Evolutionary conservation across 441 rosid genomes (phyloP).

Genomic region (Croton setiger): DNA sequence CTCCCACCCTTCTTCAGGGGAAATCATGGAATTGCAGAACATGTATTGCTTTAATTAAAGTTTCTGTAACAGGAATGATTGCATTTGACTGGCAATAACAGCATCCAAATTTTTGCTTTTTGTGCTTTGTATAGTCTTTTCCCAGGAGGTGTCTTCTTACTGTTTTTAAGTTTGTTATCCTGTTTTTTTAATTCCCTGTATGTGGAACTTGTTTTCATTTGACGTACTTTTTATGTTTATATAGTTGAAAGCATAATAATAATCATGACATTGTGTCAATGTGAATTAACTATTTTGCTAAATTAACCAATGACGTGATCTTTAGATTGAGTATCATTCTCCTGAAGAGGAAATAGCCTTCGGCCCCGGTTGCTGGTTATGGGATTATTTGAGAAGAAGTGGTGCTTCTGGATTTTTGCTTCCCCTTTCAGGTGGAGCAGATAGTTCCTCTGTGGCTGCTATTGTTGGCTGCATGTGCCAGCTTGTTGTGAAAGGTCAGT

Average conservation of each 20-base stretch:
- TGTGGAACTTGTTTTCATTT: not conserved
- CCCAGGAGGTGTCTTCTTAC: too few relatives aligned
- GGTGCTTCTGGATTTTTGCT: slow-evolving; percentile 98
- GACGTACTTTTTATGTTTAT: not conserved
- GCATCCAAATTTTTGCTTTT: not conserved
- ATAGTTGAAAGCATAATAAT: not conserved
- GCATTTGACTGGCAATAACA: not conserved
- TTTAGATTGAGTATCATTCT: slow-evolving; percentile 77
- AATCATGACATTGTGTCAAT: not conserved
- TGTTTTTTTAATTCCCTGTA: not conserved
- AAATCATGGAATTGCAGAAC: not conserved
- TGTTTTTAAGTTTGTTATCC: not conserved
- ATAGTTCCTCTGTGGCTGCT: slow-evolving; percentile 97
- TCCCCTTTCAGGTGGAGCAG: slow-evolving; percentile 99
- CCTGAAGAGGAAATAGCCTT: slow-evolving; percentile 98
- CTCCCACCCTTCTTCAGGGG: not conserved
- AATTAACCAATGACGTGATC: slow-evolving; percentile 14
- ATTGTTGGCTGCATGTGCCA: slow-evolving; percentile 99
- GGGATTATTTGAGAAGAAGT: slow-evolving; percentile 98
- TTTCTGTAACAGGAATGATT: not conserved
- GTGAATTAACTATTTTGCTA: not conserved
- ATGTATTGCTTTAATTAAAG: not conserved
- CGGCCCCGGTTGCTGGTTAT: slow-evolving; percentile 97
- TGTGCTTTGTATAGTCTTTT: not conserved
- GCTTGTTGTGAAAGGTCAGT: slow-evolving; percentile 82